These are phyloP conservation scores for Scheffersomyces coipomensis DNA, from an alignment of 805 yeast species.

Conservation along the genomic window DNA sequence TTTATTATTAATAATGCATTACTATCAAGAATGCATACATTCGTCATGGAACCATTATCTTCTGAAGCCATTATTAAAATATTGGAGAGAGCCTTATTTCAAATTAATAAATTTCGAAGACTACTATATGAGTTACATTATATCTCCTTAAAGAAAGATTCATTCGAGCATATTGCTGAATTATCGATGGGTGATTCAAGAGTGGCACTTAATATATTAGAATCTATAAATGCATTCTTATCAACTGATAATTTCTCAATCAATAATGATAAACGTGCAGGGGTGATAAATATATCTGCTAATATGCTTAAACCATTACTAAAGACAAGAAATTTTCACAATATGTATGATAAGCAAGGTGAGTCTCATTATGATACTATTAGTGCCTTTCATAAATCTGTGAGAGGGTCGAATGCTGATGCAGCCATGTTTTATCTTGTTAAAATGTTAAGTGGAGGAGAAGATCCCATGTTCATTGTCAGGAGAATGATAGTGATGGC, in stretches of 20 bases:
- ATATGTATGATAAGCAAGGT: constrained; percentile 80
- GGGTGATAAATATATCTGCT: constrained; percentile 39
- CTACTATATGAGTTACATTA: constrained; percentile 48
- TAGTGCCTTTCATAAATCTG: constrained; percentile 91
- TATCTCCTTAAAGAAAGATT: constrained; percentile 52
- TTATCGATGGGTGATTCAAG: constrained; percentile 89
- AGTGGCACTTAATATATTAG: constrained; percentile 76
- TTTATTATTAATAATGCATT: constrained; percentile 42
- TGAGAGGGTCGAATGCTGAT: constrained; percentile 86
- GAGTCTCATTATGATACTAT: constrained; percentile 94
- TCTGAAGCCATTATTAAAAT: constrained; percentile 31
- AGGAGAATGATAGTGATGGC: constrained; percentile 94
- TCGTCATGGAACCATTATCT: constrained; percentile 39
- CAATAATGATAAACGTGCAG: constrained; percentile 16
- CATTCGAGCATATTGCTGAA: constrained; percentile 66
- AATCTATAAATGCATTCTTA: constrained; percentile 61
- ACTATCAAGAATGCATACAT: constrained; percentile 44
- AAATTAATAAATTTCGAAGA: constrained; percentile 59
- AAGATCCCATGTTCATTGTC: constrained; percentile 85
- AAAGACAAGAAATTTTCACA: constrained; percentile 44
- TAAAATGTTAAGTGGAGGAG: constrained; percentile 90
- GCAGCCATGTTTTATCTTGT: constrained; percentile 87
- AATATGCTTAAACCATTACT: constrained; percentile 39
- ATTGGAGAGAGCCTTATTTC: constrained; percentile 34
- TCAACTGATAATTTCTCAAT: constrained; percentile 26